Evolutionary conservation across 352 stramenopile species (phyloP).

Genomic region (Pythium sukuiense): DNA sequence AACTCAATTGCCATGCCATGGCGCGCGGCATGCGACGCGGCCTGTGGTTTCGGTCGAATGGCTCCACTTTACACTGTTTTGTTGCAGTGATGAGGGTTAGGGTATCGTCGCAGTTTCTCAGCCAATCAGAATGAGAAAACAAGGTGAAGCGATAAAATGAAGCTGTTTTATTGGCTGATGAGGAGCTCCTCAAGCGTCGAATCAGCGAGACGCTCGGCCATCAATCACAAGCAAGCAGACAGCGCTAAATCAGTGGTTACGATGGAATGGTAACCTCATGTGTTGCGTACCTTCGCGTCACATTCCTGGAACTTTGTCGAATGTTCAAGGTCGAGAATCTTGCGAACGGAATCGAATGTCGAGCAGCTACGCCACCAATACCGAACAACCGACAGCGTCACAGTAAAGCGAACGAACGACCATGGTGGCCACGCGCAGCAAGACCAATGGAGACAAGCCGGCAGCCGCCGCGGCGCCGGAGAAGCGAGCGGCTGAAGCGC

Average conservation of each 20-base stretch:
- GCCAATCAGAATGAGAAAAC: constrained; percentile 23
- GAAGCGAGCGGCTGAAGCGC: constrained; percentile 42
- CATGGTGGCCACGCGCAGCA: constrained; percentile 29
- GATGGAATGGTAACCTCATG: background rate
- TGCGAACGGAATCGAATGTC: constrained; percentile 4
- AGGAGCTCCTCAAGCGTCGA: constrained; percentile 6
- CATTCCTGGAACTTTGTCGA: constrained; percentile 19
- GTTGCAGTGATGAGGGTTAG: constrained; percentile 4
- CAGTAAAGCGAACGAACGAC: background rate
- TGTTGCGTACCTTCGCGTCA: constrained; percentile 27
- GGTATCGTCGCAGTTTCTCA: constrained; percentile 12
- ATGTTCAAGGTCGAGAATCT: constrained; percentile 32
- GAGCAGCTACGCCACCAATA: constrained; percentile 3
- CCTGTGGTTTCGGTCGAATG: constrained; percentile 1
- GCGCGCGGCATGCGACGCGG: constrained; percentile 7
- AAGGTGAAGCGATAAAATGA: constrained; percentile 30
- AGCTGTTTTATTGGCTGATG: constrained; percentile 20
- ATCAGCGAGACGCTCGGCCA: constrained; percentile 12
- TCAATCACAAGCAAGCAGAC: constrained; percentile 12
- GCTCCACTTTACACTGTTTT: background rate
- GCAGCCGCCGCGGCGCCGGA: constrained; percentile 29
- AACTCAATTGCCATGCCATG: background rate
- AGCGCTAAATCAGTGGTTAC: constrained; percentile 2
- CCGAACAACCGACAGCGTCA: too few relatives aligned
- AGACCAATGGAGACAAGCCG: constrained; percentile 21